A percentile compares a stretch with the other conserved stretches of the same genome.
These are phyloP conservation scores for Keithomyces neogunnii DNA, from an alignment of 2,329 filamentous ascomycete species.

Conservation along the genomic window DNA sequence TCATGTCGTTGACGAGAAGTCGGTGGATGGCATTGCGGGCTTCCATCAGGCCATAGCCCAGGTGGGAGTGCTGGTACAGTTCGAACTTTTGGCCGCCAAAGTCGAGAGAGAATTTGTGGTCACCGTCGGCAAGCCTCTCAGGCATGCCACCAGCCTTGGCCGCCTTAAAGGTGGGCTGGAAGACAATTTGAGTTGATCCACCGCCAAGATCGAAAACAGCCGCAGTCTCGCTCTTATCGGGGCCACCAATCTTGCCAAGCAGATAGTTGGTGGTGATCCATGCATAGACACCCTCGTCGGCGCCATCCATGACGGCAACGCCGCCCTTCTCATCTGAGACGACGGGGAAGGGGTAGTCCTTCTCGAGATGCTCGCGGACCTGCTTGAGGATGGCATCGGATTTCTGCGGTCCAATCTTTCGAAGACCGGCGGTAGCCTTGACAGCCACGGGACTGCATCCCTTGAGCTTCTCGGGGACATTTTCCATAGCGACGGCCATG, in stretches of 20 bases:
- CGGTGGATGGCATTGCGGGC: constrained; percentile 82
- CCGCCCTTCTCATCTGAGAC: constrained; percentile 78
- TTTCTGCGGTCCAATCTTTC: constrained; percentile 73
- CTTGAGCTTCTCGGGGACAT: constrained; percentile 81
- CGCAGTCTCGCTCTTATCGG: constrained; percentile 82
- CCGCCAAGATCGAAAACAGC: constrained; percentile 95
- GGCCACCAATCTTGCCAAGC: constrained; percentile 90
- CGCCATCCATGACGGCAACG: constrained; percentile 95
- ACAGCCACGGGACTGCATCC: constrained; percentile 93
- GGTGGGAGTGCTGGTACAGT: constrained; percentile 95
- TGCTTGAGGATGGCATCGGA: constrained; percentile 78
- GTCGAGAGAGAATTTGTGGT: constrained; percentile 88
- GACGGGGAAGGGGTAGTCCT: constrained; percentile 87
- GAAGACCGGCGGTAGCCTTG: constrained; percentile 91
- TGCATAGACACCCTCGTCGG: constrained; percentile 93
- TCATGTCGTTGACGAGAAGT: constrained; percentile 62
- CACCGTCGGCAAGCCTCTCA: constrained; percentile 73
- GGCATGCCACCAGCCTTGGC: constrained; percentile 70
- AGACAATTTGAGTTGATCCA: constrained; percentile 97
- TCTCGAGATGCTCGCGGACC: constrained; percentile 77
- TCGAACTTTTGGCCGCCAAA: constrained; percentile 89
- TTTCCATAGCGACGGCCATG: constrained; percentile 75
- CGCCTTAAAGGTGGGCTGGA: constrained; percentile 85
- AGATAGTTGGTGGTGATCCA: constrained; percentile 99
- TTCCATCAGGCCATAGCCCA: constrained; percentile 94